Evolutionary conservation across 176 grass and related monocot species (phyloP), one percentile per base, ranked within the genome.

Genomic region (Musa acuminata): DNA sequence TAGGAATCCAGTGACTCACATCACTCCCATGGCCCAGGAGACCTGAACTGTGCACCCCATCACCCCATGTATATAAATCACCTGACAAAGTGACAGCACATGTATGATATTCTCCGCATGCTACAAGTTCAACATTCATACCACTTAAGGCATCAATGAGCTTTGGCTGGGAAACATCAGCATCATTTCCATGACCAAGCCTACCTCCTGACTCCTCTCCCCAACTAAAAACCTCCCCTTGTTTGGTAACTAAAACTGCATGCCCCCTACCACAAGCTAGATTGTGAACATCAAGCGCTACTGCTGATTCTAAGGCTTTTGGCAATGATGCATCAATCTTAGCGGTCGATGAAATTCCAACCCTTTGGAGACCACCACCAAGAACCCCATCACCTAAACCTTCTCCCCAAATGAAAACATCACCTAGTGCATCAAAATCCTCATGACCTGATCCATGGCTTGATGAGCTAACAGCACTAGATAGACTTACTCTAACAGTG

Each of bases 51-150:
- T 85, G 59, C 54, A 52, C 74, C 16, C 87, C 91, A 85, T 94
- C 87, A 78, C 91, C 91, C 87, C 91, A 94, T 5, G 87, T 87
- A 62, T 90, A 94, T 22, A 94, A 85, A 75, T 94, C 91, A 26
- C 85, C 91, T 66, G 80, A 87, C 49, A 79, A 67, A 64, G 87
- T 84, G 49, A 94, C 87, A 60, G 85, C 87, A 81, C 85, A 90
- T 10, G 87, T 90, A 87, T 94, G 91, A 74, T 81, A 94, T 65
- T 94, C 91, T 8, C 87, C 87, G 0, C 91, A 94, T 53, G 87
- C 82, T 43, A 84, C 78, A 3, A 73, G 78, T 53, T 94, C 87
- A 66, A 94, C 74, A 71, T 74, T 90, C 55, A 68, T 57, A 73
- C 80, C 80, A 73, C 66, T 78, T 76, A 90, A 79, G 72, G 70